These are phyloP conservation scores for Fabrea salina DNA, from an alignment of 169 alveolate genomes.

Conservation along the genomic window DNA sequence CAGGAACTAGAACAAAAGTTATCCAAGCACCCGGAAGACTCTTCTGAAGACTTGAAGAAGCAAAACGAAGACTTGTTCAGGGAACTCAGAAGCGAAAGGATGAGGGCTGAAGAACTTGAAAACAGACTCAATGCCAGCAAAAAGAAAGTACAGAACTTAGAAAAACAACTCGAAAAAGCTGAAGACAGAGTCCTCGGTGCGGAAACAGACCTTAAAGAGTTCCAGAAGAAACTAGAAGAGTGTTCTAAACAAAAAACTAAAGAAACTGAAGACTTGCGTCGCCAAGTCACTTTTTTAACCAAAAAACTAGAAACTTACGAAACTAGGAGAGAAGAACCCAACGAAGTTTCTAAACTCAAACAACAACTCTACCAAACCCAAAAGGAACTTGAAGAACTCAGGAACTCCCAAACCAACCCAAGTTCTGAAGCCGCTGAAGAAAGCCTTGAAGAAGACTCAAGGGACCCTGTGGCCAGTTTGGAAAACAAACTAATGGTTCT, in stretches of 20 bases:
- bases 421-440: no score
- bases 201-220: no score
- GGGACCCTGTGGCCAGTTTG: neutral
- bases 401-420: no score
- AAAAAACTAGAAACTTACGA: neutral
- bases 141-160: no score
- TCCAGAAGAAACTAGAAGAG: no score
- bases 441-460: neutral
- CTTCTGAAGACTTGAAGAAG: no score
- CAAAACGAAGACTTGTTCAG: no score
- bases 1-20: no score
- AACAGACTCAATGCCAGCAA: no score
- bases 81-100: no score
- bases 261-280: neutral
- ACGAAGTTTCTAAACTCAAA: neutral
- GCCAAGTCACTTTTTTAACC: neutral
- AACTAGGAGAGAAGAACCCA: neutral
- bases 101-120: no score
- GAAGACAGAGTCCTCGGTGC: neutral
- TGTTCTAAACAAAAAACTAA: neutral
- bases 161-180: neutral
- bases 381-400: neutral
- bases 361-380: neutral
- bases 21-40: no score
- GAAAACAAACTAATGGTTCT: slow-evolving; percentile 15